phyloP scores from a whole-genome alignment of 2,329 filamentous ascomycete species.

The Xylaria hypoxylon region DNA sequence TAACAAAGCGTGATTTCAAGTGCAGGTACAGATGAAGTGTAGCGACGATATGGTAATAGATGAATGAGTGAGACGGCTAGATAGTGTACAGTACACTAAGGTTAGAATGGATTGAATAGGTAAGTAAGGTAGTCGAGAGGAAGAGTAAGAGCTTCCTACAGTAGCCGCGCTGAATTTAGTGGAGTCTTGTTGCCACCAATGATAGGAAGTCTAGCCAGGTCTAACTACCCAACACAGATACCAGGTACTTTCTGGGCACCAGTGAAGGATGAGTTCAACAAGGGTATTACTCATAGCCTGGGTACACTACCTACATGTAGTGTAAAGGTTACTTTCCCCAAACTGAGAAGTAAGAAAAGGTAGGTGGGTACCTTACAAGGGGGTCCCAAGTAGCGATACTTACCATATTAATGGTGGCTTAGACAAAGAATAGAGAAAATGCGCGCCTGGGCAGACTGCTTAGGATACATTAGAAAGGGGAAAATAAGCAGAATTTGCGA shows the following conservation, averaged over 20 bases:
- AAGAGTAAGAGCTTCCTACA: conserved; percentile 31
- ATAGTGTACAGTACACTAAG: too few relatives aligned
- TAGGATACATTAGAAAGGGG: too few relatives aligned
- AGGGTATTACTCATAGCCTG: too few relatives aligned
- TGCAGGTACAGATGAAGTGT: conserved; percentile 2
- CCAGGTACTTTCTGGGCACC: conserved; percentile 42
- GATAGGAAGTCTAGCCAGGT: conserved; percentile 34
- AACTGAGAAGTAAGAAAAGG: neutral
- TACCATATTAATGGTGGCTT: neutral
- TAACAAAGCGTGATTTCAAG: conserved; percentile 18
- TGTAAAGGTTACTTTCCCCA: conserved; percentile 24
- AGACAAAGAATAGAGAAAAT: conserved; percentile 2
- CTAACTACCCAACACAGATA: too few relatives aligned
- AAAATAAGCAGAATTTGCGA: too few relatives aligned
- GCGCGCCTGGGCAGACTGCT: neutral
- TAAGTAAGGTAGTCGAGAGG: neutral
- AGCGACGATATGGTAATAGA: conserved; percentile 3
- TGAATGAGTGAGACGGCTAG: conserved; percentile 22
- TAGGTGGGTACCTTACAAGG: neutral
- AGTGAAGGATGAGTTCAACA: conserved; percentile 38
- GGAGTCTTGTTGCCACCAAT: conserved; percentile 33
- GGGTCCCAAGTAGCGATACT: neutral
- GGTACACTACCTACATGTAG: too few relatives aligned
- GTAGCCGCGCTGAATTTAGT: conserved; percentile 25
- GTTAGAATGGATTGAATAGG: conserved; percentile 18